Conservation (phyloP, 192 early-diverging fungal species). For the Podila verticillata region DNA sequence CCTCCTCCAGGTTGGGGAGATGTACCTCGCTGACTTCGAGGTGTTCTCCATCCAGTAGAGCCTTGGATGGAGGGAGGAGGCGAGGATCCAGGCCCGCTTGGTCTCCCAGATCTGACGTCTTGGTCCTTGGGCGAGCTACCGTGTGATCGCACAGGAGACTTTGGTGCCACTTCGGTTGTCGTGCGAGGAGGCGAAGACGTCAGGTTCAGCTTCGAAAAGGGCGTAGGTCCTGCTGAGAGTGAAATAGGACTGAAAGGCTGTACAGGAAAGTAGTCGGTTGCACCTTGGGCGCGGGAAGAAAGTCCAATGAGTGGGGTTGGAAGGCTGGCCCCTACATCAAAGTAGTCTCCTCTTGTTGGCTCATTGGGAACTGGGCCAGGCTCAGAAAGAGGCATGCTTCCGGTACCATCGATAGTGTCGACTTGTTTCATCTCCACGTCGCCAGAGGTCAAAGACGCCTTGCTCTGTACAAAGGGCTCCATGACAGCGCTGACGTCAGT, state of each 20-base stretch:
- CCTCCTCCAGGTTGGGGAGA: conserved; percentile 16
- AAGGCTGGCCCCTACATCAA: conserved; percentile 25
- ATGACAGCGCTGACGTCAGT: too few species aligned
- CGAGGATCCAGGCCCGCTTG: not conserved
- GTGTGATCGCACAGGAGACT: not conserved
- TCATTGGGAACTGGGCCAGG: not conserved
- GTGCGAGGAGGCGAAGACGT: conserved; percentile 32
- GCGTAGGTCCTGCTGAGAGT: conserved; percentile 32
- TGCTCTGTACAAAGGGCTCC: too few species aligned
- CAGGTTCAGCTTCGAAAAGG: conserved; percentile 44
- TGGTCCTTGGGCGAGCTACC: conserved; percentile 5
- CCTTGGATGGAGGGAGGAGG: conserved; percentile 8
- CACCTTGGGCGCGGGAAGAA: conserved; percentile 12
- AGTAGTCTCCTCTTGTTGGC: conserved; percentile 18
- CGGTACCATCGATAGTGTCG: not conserved
- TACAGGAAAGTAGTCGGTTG: conserved; percentile 42
- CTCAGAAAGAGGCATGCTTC: not conserved
- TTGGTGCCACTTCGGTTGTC: conserved; percentile 1
- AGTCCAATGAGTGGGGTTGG: conserved; percentile 36
- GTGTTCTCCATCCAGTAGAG: conserved; percentile 33
- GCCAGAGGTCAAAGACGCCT: not conserved
- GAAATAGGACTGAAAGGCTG: conserved; percentile 44
- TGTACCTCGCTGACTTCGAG: conserved; percentile 16
- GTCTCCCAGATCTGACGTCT: not conserved
- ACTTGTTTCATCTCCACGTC: conserved; percentile 1